Conservation (phyloP, 306 rosid species). For the Trifolium repens region DNA sequence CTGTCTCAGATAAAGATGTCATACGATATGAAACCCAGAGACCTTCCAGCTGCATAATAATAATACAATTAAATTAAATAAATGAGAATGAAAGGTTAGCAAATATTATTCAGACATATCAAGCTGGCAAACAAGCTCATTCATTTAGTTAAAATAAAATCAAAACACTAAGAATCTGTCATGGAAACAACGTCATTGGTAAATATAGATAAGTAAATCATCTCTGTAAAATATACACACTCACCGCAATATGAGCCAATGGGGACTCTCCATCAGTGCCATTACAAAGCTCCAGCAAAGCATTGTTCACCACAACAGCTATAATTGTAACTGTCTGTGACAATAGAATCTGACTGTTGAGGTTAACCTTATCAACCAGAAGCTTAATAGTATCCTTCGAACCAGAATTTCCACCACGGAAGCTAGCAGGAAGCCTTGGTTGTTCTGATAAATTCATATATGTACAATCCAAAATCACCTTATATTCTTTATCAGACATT, state of each 20-base stretch:
- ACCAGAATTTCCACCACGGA: conserved; percentile 81
- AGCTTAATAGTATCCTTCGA: conserved; percentile 73
- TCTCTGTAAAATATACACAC: conserved; percentile 43
- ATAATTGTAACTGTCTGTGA: conserved; percentile 83
- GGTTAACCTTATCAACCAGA: conserved; percentile 93
- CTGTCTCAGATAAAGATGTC: conserved; percentile 90
- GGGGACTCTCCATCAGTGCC: conserved; percentile 76
- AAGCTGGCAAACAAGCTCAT: conserved; percentile 28
- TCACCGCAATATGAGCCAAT: conserved; percentile 89
- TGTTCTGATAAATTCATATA: conserved; percentile 76
- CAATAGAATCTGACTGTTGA: conserved; percentile 74
- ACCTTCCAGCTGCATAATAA: conserved; percentile 80
- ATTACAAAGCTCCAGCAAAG: conserved; percentile 84
- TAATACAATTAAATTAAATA: conserved; percentile 40
- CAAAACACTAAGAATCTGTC: background rate
- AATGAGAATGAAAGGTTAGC: conserved; percentile 28
- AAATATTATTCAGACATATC: conserved; percentile 21
- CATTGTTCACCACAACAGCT: conserved; percentile 72
- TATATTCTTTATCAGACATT: conserved; percentile 91
- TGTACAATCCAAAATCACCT: conserved; percentile 89
- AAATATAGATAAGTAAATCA: conserved; percentile 10
- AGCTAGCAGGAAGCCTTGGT: conserved; percentile 90
- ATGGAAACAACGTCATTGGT: conserved; percentile 9
- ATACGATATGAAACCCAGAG: conserved; percentile 94
- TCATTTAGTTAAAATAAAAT: conserved; percentile 16